A percentile compares a stretch with the other conserved stretches of the same genome.
Conservation (phyloP, 2,329 filamentous ascomycete species). For the Exophiala spinifera region DNA sequence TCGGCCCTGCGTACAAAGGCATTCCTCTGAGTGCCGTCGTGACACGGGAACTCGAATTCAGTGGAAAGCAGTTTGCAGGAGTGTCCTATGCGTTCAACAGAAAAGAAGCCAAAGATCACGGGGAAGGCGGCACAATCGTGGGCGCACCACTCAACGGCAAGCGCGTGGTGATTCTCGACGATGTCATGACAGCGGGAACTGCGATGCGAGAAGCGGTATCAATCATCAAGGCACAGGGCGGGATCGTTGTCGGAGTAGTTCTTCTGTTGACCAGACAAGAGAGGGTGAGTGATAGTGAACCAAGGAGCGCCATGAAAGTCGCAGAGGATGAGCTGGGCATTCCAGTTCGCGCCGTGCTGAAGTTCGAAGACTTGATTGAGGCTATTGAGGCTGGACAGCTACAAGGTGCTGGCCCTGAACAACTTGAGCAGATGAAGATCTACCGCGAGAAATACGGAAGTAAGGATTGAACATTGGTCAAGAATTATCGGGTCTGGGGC, state of each 20-base stretch:
- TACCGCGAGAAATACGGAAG: conserved; percentile 58
- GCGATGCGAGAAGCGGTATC: conserved; percentile 89
- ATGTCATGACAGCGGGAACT: conserved; percentile 93
- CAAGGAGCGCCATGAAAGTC: conserved; percentile 80
- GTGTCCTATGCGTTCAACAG: conserved; percentile 88
- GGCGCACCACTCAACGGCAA: conserved; percentile 82
- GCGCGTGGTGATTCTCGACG: conserved; percentile 85
- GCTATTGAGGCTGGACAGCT: conserved; percentile 52
- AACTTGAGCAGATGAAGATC: conserved; percentile 66
- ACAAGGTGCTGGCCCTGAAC: conserved; percentile 58
- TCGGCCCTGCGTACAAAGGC: conserved; percentile 91
- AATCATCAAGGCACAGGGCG: conserved; percentile 83
- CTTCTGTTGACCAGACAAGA: conserved; percentile 76
- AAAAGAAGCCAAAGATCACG: conserved; percentile 94
- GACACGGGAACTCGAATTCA: conserved; percentile 68
- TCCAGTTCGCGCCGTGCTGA: conserved; percentile 79
- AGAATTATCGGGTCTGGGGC: background rate
- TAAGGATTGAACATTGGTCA: conserved; percentile 29
- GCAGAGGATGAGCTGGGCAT: conserved; percentile 79
- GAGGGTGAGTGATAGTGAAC: conserved; percentile 61
- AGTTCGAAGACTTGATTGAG: conserved; percentile 76
- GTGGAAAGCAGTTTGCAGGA: conserved; percentile 50
- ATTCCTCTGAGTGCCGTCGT: conserved; percentile 83
- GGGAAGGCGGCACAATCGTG: conserved; percentile 90
- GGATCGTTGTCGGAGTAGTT: conserved; percentile 79